Evolutionary conservation across 805 yeast species (phyloP).

Genomic region (Candida ipomoeae): DNA sequence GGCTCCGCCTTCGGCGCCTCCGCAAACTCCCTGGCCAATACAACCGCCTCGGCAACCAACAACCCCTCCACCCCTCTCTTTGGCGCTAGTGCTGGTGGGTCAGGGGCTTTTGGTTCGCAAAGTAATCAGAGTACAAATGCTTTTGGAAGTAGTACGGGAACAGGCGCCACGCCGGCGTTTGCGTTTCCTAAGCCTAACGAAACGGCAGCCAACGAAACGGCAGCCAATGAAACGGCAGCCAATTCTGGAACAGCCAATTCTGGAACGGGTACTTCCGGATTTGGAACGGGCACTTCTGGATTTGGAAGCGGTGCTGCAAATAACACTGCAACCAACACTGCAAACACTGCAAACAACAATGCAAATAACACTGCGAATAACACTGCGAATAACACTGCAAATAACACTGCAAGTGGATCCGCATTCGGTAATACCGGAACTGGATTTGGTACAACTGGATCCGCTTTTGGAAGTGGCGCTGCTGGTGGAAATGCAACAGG

Average conservation of each 20-base stretch:
- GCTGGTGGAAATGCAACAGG: not conserved
- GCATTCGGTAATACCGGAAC: no score
- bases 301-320: no score
- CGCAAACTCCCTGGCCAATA: not conserved
- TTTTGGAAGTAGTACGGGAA: not conserved
- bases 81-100: not conserved
- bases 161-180: not conserved
- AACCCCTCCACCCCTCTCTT: not conserved
- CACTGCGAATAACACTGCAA: no score
- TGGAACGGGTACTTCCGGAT: not conserved
- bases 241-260: not conserved
- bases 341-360: no score
- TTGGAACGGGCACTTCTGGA: not conserved
- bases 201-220: no score
- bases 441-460: no score
- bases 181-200: no score
- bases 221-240: no score
- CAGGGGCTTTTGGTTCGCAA: not conserved
- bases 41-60: not conserved
- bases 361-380: no score
- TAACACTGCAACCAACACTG: no score
- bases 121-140: not conserved
- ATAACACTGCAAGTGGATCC: no score
- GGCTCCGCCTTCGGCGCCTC: conserved; percentile 7
- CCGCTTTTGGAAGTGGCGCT: no score